Percentiles rank a stretch among this genome's conserved stretches.
Evolutionary conservation across 2,329 filamentous ascomycete genomes (phyloP).

Genomic region (Dactylonectria estremocensis): DNA sequence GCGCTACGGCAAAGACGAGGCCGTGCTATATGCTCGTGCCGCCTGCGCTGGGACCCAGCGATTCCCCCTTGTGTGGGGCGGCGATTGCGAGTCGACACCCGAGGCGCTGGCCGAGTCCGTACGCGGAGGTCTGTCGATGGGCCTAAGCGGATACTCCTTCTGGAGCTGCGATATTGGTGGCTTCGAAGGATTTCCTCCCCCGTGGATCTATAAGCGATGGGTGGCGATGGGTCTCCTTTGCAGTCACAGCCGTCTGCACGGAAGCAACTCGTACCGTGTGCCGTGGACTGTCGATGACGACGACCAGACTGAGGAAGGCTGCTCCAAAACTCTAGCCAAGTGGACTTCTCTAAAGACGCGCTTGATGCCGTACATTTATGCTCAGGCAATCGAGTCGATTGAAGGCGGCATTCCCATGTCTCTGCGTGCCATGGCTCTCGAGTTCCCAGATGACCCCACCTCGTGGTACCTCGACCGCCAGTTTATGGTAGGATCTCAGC

Average conservation of each 20-base stretch:
- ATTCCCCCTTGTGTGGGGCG: constrained; percentile 81
- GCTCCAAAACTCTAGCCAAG: constrained; percentile 63
- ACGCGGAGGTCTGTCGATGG: constrained; percentile 75
- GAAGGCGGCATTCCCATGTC: constrained; percentile 72
- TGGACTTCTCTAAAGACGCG: constrained; percentile 67
- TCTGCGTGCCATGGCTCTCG: constrained; percentile 76
- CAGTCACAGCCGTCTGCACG: constrained; percentile 79
- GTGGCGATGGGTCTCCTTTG: constrained; percentile 82
- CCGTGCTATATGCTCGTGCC: constrained; percentile 77
- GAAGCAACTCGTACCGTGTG: constrained; percentile 80
- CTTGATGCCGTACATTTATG: constrained; percentile 67
- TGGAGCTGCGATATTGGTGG: constrained; percentile 82
- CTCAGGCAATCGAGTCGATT: constrained; percentile 59
- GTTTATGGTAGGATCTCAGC: constrained; percentile 79
- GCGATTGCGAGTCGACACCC: constrained; percentile 81
- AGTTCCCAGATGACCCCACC: constrained; percentile 80
- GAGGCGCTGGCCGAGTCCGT: constrained; percentile 81
- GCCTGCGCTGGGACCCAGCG: constrained; percentile 78
- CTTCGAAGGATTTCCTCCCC: constrained; percentile 78
- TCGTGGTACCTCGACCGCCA: constrained; percentile 78
- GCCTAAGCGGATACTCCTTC: constrained; percentile 76
- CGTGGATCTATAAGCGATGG: constrained; percentile 83
- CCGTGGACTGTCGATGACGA: constrained; percentile 81
- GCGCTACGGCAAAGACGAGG: constrained; percentile 66
- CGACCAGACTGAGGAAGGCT: constrained; percentile 69